Base-by-base conservation (phyloP, 805 yeast genomes). In the Hagleromyces aurorensis region DNA sequence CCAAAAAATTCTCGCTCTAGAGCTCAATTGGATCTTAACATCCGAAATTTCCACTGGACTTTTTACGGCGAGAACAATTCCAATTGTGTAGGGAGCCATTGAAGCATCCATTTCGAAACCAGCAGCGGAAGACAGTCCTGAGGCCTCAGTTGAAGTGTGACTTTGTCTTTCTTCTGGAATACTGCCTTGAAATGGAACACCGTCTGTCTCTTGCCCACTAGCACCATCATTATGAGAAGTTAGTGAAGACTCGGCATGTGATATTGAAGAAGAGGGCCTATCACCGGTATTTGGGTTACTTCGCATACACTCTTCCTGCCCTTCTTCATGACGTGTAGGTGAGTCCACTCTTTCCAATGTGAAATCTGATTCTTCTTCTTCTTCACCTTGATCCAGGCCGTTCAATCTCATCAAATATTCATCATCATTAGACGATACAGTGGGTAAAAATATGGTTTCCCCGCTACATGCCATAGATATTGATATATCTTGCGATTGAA, bases 31-130 rank as follows among this genome's bases (percentile, higher is more conserved):
- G 8, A 69, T 43, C 22, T 54, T 52, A 19, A 72, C 44, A 21
- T 54, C 57, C 14, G 62, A 54, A 3, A 67, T 46, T 2, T 52
- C 32, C 2, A 64, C 57, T 20, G 63, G 67, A 29, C 61, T 65
- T 14, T 52, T 45, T 1, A 71, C 41, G 29, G 71, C 68, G 1
- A 72, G 40, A 4, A 72, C 57, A 2, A 73, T 60, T 0, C 73
- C 79, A 39, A 73, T 61, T 2, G 72, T 70, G 43, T 70, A 74
- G 1, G 76, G 67, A 2, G 69, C 50, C 48, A 46, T 44, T 4
- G 48, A 35, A 13, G 29, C 40, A 23, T 48, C 50, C 17, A 37
- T 31, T 21, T 34, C 41, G 13, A 33, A 30, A 6, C 26, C 13
- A 7, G 32, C 31, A 8, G 33, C 20, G 2, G 29, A 20, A 7